Percentiles rank a stretch among this genome's conserved stretches.
These are phyloP conservation scores for Stagonosporopsis vannaccii DNA, from an alignment of 2,329 filamentous ascomycete species.

Conservation along the genomic window DNA sequence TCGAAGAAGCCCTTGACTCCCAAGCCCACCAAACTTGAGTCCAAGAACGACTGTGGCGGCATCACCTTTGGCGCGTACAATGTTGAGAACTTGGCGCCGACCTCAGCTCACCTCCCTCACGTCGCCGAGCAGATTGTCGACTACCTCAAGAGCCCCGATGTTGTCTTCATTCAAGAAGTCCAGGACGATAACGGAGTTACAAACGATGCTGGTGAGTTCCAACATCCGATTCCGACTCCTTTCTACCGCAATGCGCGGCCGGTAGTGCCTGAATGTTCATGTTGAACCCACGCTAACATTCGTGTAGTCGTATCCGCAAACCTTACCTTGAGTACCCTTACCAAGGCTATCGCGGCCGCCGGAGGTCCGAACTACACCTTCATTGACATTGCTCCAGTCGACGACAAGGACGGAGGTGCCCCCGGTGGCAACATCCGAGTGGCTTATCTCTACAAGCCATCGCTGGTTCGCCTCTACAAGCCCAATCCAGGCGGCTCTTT, in stretches of 20 bases:
- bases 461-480: constrained; percentile 65
- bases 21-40: constrained; percentile 61
- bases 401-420: constrained; percentile 69
- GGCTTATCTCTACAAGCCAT: constrained; percentile 73
- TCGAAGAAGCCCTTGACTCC: constrained; percentile 57
- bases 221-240: constrained; percentile 5
- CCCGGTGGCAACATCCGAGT: constrained; percentile 76
- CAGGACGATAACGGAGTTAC: constrained; percentile 71
- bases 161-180: constrained; percentile 74
- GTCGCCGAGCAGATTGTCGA: constrained; percentile 71
- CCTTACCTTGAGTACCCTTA: constrained; percentile 65
- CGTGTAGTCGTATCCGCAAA: constrained; percentile 60
- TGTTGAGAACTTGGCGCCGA: constrained; percentile 70
- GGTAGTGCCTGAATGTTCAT: constrained; percentile 1
- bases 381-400: constrained; percentile 64
- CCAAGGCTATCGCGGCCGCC: constrained; percentile 58
- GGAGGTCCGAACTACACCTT: constrained; percentile 65
- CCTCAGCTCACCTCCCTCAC: constrained; percentile 61
- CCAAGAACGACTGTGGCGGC: constrained; percentile 64
- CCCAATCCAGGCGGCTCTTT: constrained; percentile 63
- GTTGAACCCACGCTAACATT: constrained; percentile 3
- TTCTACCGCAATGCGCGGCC: constrained; percentile 15
- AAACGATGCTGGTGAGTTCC: constrained; percentile 61
- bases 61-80: constrained; percentile 74
- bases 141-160: constrained; percentile 68